phyloP scores from a whole-genome alignment of 2,329 filamentous ascomycete species.

The Trichoderma harzianum region DNA sequence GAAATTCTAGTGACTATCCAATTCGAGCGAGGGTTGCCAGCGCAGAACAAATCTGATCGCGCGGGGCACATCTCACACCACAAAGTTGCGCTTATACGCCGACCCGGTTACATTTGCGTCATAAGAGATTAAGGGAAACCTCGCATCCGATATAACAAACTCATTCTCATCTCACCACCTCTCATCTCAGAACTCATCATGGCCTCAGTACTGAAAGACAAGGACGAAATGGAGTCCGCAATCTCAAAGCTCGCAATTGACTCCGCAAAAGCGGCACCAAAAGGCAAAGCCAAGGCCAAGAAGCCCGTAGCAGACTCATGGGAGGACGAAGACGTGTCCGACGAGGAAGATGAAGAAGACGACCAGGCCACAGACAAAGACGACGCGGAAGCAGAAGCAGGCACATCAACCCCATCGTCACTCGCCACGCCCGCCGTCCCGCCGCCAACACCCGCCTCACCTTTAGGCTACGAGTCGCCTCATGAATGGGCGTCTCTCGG shows the following conservation, averaged over 20 bases:
- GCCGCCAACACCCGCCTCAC: not conserved
- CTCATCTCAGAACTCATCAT: not conserved
- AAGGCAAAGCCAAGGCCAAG: conserved; percentile 26
- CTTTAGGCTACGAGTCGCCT: conserved; percentile 18
- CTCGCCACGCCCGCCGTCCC: not conserved
- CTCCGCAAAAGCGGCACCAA: conserved; percentile 20
- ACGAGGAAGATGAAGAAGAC: conserved; percentile 17
- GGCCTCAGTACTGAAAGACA: not conserved
- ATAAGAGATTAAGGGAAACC: not conserved
- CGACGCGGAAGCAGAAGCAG: conserved; percentile 26
- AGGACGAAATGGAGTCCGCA: conserved; percentile 25
- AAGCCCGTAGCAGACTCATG: conserved; percentile 42
- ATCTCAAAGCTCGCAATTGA: conserved; percentile 34
- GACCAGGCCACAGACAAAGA: conserved; percentile 16
- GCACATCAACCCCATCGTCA: not conserved
- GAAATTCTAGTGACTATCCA: not conserved
- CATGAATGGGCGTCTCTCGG: conserved; percentile 20
- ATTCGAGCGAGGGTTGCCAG: not conserved
- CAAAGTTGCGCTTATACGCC: not conserved
- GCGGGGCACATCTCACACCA: not conserved
- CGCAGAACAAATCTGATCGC: not conserved
- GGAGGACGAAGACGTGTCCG: conserved; percentile 57
- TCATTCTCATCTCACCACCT: not conserved
- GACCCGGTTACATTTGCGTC: not conserved
- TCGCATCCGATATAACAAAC: not conserved